Evolutionary conservation across 805 yeast genomes (phyloP).

Genomic region (Isabelozyma gotoi): DNA sequence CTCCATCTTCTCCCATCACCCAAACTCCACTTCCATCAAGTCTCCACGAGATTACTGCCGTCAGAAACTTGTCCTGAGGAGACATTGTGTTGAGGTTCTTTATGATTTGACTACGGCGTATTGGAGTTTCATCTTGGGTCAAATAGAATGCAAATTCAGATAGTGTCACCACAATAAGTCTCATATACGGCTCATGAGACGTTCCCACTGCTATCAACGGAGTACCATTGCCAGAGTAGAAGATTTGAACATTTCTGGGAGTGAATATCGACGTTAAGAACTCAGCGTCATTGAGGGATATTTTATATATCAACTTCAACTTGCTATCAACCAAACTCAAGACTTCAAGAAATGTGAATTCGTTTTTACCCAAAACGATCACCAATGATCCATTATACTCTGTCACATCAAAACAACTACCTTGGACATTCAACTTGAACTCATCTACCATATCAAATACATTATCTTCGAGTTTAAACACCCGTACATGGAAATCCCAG

Average conservation of each 20-base stretch:
- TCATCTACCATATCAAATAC: slow-evolving; percentile 8
- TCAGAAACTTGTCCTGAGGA: slow-evolving; percentile 70
- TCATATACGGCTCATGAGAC: slow-evolving; percentile 75
- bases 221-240: slow-evolving; percentile 7
- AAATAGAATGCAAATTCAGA: slow-evolving; percentile 21
- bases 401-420: slow-evolving; percentile 50
- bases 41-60: slow-evolving; percentile 49
- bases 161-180: slow-evolving; percentile 56
- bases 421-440: slow-evolving; percentile 46
- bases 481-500: slow-evolving; percentile 51
- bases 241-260: slow-evolving; percentile 45
- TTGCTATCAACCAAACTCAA: slow-evolving; percentile 19
- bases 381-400: slow-evolving; percentile 28
- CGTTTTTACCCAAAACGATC: slow-evolving; percentile 57
- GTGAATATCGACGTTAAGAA: slow-evolving; percentile 65
- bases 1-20: slow-evolving; percentile 71
- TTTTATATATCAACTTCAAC: slow-evolving; percentile 37
- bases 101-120: slow-evolving; percentile 25
- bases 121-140: slow-evolving; percentile 6
- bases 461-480: slow-evolving; percentile 24
- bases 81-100: slow-evolving; percentile 45
- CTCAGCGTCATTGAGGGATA: slow-evolving; percentile 73
- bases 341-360: slow-evolving; percentile 57
- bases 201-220: slow-evolving; percentile 62
- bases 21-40: slow-evolving; percentile 52